Evolutionary conservation across 1,139 yeast genomes (phyloP), one percentile per base, ranked within the genome.

Genomic region (Candida gigantensis): DNA sequence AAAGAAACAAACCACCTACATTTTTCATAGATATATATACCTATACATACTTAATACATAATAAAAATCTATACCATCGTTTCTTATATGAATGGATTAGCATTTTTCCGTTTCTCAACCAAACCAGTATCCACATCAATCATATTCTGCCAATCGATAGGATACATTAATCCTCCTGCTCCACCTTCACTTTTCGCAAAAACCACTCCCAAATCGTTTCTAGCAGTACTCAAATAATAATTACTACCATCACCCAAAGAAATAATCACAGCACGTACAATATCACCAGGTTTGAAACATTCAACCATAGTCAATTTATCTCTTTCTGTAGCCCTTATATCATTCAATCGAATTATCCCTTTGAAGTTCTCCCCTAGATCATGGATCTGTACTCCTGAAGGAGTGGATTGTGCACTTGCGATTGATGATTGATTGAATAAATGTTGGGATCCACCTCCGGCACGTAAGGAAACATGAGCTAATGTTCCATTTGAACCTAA

Each of bases 71-170:
- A n/a, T 24, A 16, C 23, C 25, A 27, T 21, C 16, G 24, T 33
- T 36, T 24, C n/a, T 36, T 37, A 42, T 35, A 35, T 30, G 33
- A 84, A 83, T 7, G 97, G 96, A 58, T 88, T 90, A 5, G 98
- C 98, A 62, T 96, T 88, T 59, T 94, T 94, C 42, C 98, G 74
- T 51, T 71, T 70, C 54, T 90, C 97, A 17, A 79, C 62, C 14
- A 73, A 75, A 1, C 97, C 97, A 3, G 89, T 79, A 28, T 64
- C 68, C 4, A 82, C 80, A 45, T 87, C 81, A 32, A 84, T 74
- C 97, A 94, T 92, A 8, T 89, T 85, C 60, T 89, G 90, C 97
- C 98, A 94, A 62, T 92, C 97, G 25, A 89, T 62, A 3, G 98
- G 95, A 51, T 81, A 84, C 92, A 94, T 81, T 43, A 83, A 65